phyloP scores from a whole-genome alignment of 257 asterid genomes.

The Forsythia viridissima region DNA sequence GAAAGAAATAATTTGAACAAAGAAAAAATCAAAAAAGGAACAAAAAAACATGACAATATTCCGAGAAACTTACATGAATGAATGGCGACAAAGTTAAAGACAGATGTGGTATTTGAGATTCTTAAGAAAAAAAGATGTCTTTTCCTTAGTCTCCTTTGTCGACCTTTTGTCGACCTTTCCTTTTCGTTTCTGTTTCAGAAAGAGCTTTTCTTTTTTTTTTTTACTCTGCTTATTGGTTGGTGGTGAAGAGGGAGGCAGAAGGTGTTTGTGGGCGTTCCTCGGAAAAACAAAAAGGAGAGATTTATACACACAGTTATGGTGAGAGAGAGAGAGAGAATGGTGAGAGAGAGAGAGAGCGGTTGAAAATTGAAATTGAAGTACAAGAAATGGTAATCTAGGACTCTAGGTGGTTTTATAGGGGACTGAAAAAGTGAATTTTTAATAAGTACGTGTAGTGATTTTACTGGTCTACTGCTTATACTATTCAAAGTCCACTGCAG shows the following conservation, averaged over 20 bases:
- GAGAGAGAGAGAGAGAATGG: too few relatives aligned
- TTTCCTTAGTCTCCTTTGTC: constrained; percentile 14
- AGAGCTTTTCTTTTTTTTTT: background rate
- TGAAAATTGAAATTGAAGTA: background rate
- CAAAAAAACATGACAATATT: constrained; percentile 15
- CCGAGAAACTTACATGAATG: constrained; percentile 34
- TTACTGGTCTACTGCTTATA: background rate
- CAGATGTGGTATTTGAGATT: constrained; percentile 12
- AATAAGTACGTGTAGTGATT: background rate
- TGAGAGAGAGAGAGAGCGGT: background rate
- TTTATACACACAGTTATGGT: constrained; percentile 17
- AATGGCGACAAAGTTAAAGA: constrained; percentile 6
- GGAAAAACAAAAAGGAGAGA: constrained; percentile 34
- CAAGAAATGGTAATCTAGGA: constrained; percentile 3
- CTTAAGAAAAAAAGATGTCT: background rate
- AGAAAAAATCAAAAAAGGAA: background rate
- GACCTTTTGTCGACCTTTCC: constrained; percentile 15
- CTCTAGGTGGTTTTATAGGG: constrained; percentile 15
- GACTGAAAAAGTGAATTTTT: background rate
- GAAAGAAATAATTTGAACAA: background rate
- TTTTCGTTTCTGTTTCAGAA: constrained; percentile 14
- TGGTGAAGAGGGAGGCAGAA: constrained; percentile 11
- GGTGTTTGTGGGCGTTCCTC: constrained; percentile 31
- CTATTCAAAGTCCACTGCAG: constrained; percentile 1
- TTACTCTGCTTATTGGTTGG: constrained; percentile 19